Percentiles rank a stretch among this genome's conserved stretches.
phyloP scores from a whole-genome alignment of 2,329 filamentous ascomycete genomes.

The Colletotrichum musicola region DNA sequence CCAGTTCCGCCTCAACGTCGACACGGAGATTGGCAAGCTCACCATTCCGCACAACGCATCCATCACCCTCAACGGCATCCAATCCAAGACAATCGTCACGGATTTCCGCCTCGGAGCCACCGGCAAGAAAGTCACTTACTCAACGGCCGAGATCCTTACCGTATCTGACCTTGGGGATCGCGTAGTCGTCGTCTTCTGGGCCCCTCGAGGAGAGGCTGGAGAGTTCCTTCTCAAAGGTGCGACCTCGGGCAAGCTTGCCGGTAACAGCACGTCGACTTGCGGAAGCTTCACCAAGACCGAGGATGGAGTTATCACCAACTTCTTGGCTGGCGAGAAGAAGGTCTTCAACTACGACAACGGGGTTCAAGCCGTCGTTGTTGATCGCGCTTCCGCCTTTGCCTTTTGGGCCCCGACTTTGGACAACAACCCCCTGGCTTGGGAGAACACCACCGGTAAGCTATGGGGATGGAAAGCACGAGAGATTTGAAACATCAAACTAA shows the following conservation, averaged over 20 bases:
- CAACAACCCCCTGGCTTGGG: background rate
- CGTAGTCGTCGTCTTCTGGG: background rate
- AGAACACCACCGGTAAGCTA: background rate
- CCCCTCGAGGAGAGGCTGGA: background rate
- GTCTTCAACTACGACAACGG: background rate
- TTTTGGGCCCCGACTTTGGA: constrained; percentile 3
- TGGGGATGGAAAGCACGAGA: no score
- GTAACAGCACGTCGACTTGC: background rate
- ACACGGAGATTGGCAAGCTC: background rate
- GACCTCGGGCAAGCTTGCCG: background rate
- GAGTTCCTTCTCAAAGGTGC: background rate
- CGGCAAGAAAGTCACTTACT: background rate
- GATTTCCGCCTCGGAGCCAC: background rate
- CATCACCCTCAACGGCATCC: background rate
- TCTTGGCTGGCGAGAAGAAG: background rate
- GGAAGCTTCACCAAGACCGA: background rate
- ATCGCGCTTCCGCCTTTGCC: background rate
- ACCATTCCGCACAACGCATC: background rate
- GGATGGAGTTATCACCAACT: background rate
- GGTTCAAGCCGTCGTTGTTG: background rate
- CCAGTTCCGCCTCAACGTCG: background rate
- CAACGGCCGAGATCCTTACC: background rate
- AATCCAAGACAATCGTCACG: background rate
- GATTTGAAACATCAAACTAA: background rate
- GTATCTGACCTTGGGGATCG: background rate